Conservation (phyloP, 495 filamentous ascomycete species). For the Podospora didyma region DNA sequence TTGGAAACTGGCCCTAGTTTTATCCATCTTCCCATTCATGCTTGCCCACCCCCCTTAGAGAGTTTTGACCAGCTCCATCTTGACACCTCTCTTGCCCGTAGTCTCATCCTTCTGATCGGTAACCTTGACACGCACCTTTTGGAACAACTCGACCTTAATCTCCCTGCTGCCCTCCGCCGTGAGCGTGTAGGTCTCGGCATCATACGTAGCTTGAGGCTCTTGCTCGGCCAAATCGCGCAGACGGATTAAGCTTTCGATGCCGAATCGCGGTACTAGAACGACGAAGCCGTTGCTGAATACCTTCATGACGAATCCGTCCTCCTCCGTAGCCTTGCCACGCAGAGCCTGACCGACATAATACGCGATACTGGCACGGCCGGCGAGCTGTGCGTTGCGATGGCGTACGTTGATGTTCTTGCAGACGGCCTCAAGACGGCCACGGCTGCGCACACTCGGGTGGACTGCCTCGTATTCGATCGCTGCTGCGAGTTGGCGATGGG, state of each 20-base stretch:
- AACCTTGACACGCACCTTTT: constrained; percentile 82
- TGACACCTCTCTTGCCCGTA: constrained; percentile 88
- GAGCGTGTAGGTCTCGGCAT: constrained; percentile 78
- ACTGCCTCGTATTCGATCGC: constrained; percentile 89
- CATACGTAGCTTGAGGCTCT: constrained; percentile 73
- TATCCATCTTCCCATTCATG: too few species aligned
- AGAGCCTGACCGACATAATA: constrained; percentile 97
- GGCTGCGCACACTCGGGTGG: constrained; percentile 69
- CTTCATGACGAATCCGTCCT: constrained; percentile 94
- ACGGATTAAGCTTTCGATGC: constrained; percentile 86
- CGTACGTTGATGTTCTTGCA: constrained; percentile 98
- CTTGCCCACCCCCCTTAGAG: too few species aligned
- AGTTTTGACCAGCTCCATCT: constrained; percentile 57
- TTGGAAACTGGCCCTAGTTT: too few species aligned
- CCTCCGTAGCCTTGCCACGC: constrained; percentile 74
- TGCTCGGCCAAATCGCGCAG: constrained; percentile 74
- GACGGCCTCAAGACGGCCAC: constrained; percentile 79
- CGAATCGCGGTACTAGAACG: constrained; percentile 91
- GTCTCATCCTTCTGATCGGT: constrained; percentile 88
- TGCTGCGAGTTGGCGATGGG: constrained; percentile 89
- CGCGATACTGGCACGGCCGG: constrained; percentile 86
- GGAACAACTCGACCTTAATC: constrained; percentile 73
- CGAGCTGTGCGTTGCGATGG: constrained; percentile 94
- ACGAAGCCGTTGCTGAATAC: constrained; percentile 96
- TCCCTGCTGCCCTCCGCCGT: constrained; percentile 50